phyloP scores from a whole-genome alignment of 768 basidiomycete genomes.

The Pisolithus albus region DNA sequence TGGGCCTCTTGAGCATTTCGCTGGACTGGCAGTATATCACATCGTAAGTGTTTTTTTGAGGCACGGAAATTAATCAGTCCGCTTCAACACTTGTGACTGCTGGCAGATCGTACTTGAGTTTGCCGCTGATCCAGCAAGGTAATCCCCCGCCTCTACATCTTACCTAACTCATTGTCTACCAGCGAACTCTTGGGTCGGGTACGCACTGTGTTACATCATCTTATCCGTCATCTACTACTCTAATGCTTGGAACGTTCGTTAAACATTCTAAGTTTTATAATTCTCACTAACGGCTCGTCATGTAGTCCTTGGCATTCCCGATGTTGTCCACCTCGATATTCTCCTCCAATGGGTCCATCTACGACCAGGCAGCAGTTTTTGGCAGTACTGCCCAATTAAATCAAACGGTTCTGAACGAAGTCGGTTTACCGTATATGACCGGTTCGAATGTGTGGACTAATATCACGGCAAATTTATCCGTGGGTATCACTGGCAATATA shows the following conservation, averaged over 20 bases:
- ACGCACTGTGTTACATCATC: slow-evolving; percentile 43
- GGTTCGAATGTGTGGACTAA: slow-evolving; percentile 51
- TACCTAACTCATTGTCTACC: not conserved
- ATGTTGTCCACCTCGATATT: slow-evolving; percentile 59
- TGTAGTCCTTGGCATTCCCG: slow-evolving; percentile 45
- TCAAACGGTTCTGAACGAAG: slow-evolving; percentile 42
- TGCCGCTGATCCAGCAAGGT: slow-evolving; percentile 54
- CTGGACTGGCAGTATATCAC: slow-evolving; percentile 45
- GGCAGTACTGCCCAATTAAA: slow-evolving; percentile 46
- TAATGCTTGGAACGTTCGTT: slow-evolving; percentile 52
- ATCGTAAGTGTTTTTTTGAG: not conserved
- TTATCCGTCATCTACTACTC: slow-evolving; percentile 55
- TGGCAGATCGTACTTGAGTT: slow-evolving; percentile 36
- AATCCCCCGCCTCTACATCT: not conserved
- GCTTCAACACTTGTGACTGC: too few relatives aligned
- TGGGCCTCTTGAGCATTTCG: slow-evolving; percentile 54
- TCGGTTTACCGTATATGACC: slow-evolving; percentile 43
- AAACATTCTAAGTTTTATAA: not conserved
- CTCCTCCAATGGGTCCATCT: slow-evolving; percentile 46
- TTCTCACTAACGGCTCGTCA: slow-evolving; percentile 17
- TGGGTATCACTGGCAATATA: slow-evolving; percentile 15
- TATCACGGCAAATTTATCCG: slow-evolving; percentile 41
- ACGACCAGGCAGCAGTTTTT: slow-evolving; percentile 50
- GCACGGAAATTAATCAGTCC: too few relatives aligned
- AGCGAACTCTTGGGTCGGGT: slow-evolving; percentile 57